Conservation (phyloP, 129 eudicot genomes). For the Chrysanthemum lavandulifolium region DNA sequence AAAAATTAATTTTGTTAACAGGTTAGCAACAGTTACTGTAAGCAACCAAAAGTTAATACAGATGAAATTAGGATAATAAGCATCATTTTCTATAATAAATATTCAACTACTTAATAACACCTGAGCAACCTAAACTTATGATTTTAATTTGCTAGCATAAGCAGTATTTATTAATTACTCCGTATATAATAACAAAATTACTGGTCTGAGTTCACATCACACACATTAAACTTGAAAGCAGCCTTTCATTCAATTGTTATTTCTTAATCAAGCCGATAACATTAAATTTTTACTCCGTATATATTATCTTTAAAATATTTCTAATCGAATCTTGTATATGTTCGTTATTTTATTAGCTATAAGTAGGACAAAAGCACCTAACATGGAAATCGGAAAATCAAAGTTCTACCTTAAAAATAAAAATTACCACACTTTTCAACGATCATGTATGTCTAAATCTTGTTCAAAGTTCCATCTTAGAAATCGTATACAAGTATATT, state of each 20-base stretch:
- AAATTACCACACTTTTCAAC: no score
- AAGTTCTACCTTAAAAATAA: no score
- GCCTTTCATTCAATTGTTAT: slow-evolving; percentile 26
- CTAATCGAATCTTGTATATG: neutral
- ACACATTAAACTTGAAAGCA: slow-evolving; percentile 27
- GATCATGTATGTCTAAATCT: no score
- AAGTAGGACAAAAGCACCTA: no score
- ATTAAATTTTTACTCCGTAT: neutral
- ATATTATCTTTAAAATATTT: neutral
- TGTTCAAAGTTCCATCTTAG: neutral
- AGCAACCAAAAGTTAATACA: neutral
- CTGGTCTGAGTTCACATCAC: slow-evolving; percentile 14
- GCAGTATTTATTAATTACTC: slow-evolving; percentile 3
- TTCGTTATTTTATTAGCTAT: neutral
- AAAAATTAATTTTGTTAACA: no score
- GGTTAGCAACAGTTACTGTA: neutral
- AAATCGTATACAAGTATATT: neutral
- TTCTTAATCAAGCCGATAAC: slow-evolving; percentile 26
- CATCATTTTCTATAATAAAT: neutral
- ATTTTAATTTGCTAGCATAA: neutral
- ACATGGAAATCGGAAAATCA: no score
- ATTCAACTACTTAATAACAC: neutral
- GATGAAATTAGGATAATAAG: neutral
- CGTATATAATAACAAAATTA: slow-evolving; percentile 6
- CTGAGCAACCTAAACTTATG: neutral